Percentiles rank a stretch among this genome's conserved stretches.
Evolutionary conservation across 768 basidiomycete species (phyloP).

Genomic region (Agaricus sinodeliciosus): DNA sequence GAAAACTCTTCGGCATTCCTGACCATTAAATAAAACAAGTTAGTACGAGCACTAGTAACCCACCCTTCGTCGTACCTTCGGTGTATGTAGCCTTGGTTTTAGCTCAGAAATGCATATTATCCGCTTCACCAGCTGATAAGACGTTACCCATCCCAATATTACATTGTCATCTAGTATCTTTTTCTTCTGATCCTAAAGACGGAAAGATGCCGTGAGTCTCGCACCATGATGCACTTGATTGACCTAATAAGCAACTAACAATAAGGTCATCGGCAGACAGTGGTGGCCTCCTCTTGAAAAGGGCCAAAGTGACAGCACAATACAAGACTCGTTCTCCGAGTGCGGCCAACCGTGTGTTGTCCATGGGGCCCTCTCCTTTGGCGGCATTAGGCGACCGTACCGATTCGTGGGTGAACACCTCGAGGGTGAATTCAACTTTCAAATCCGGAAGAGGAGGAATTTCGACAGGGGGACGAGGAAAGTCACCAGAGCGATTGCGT

Average conservation of each 20-base stretch:
- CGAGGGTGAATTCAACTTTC: constrained; percentile 48
- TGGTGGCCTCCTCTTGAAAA: constrained; percentile 48
- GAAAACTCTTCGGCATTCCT: constrained; percentile 57
- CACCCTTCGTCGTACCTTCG: constrained; percentile 31
- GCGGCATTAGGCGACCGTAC: constrained; percentile 34
- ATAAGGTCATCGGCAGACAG: constrained; percentile 40
- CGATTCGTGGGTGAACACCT: constrained; percentile 67
- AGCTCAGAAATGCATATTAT: constrained; percentile 36
- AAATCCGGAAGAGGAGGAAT: constrained; percentile 33
- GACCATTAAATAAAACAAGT: constrained; percentile 12
- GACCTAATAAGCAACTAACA: constrained; percentile 34
- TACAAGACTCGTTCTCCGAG: constrained; percentile 45
- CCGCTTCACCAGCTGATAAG: constrained; percentile 41
- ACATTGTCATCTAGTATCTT: constrained; percentile 34
- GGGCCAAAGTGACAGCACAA: constrained; percentile 34
- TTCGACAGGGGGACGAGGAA: constrained; percentile 9
- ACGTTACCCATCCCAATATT: constrained; percentile 40
- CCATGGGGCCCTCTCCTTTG: constrained; percentile 35
- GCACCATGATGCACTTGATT: constrained; percentile 3
- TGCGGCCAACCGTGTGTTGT: constrained; percentile 50
- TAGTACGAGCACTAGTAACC: constrained; percentile 9
- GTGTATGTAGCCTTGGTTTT: constrained; percentile 22
- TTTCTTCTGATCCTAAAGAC: constrained; percentile 22
- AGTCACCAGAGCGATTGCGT: constrained; percentile 17
- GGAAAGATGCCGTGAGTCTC: constrained; percentile 5